phyloP scores from a whole-genome alignment of 495 filamentous ascomycete genomes.

The Opeltia flavorubescens region DNA sequence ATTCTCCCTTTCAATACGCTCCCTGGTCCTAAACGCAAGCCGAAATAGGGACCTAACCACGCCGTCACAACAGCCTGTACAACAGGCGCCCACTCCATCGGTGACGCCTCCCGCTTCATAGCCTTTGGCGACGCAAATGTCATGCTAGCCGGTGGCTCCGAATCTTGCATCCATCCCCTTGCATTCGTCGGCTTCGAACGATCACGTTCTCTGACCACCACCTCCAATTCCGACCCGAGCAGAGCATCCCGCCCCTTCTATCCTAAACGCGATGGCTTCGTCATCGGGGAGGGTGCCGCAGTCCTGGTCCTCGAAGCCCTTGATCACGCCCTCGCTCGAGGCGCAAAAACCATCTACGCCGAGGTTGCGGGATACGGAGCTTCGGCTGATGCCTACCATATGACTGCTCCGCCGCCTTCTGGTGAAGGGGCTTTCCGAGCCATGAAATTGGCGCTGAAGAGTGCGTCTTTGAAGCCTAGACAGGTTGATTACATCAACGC shows the following conservation, averaged over 20 bases:
- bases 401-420: slow-evolving; percentile 74
- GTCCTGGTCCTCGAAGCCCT: slow-evolving; percentile 75
- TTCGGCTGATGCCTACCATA: slow-evolving; percentile 79
- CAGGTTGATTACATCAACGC: slow-evolving; percentile 89
- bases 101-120: slow-evolving; percentile 84
- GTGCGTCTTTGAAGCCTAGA: slow-evolving; percentile 52
- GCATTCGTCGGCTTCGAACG: slow-evolving; percentile 84
- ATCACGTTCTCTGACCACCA: slow-evolving; percentile 69
- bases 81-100: slow-evolving; percentile 85
- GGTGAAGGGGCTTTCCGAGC: slow-evolving; percentile 68
- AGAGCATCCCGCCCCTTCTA: slow-evolving; percentile 81
- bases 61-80: slow-evolving; percentile 88
- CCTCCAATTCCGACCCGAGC: slow-evolving; percentile 59
- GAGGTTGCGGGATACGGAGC: slow-evolving; percentile 81
- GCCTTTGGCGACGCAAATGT: slow-evolving; percentile 80
- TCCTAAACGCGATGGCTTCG: slow-evolving; percentile 66
- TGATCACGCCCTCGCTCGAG: slow-evolving; percentile 67
- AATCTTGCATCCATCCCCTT: slow-evolving; percentile 92
- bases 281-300: slow-evolving; percentile 84
- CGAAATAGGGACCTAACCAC: slow-evolving; percentile 76
- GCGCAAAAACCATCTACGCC: slow-evolving; percentile 74
- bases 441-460: slow-evolving; percentile 71
- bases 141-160: slow-evolving; percentile 87
- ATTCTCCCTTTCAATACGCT: too few species aligned
- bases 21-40: too few species aligned